These are phyloP conservation scores for Lyophyllum shimeji DNA, from an alignment of 768 basidiomycete species.

Conservation along the genomic window DNA sequence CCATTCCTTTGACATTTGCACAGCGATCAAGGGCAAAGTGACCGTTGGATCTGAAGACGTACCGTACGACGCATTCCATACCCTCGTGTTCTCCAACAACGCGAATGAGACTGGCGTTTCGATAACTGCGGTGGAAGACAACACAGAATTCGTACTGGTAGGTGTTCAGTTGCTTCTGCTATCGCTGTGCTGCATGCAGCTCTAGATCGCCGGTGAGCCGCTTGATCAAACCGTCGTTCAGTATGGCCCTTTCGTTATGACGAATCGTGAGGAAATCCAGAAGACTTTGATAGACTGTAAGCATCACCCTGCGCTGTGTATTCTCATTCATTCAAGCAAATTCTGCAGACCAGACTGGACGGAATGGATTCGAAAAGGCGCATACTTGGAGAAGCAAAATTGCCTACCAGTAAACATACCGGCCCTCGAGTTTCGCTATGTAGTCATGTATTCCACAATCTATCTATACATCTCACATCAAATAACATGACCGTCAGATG, in stretches of 20 bases:
- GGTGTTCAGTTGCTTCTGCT: constrained; percentile 16
- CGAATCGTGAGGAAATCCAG: constrained; percentile 74
- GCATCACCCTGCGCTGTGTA: constrained; percentile 18
- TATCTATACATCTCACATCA: too few species aligned
- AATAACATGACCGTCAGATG: too few species aligned
- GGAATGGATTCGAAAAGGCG: constrained; percentile 91
- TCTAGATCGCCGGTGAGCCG: constrained; percentile 81
- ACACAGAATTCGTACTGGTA: constrained; percentile 77
- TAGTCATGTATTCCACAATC: background rate
- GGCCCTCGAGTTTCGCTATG: background rate
- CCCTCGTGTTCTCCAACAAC: constrained; percentile 74
- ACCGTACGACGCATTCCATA: constrained; percentile 64
- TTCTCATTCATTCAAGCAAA: constrained; percentile 7
- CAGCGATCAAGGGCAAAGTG: constrained; percentile 69
- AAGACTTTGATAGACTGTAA: constrained; percentile 82
- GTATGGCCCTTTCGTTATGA: constrained; percentile 89
- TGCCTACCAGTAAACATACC: constrained; percentile 38
- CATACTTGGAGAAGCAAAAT: constrained; percentile 87
- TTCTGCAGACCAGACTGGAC: constrained; percentile 60
- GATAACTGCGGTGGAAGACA: constrained; percentile 55
- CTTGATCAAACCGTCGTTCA: constrained; percentile 88
- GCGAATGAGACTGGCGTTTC: constrained; percentile 64
- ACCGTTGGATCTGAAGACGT: constrained; percentile 48
- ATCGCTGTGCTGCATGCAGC: background rate
- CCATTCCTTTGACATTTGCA: constrained; percentile 8